A percentile compares a stretch with the other conserved stretches of the same genome.
Evolutionary conservation across 176 grass and related monocot genomes (phyloP).

Genomic region (Ensete glaucum): DNA sequence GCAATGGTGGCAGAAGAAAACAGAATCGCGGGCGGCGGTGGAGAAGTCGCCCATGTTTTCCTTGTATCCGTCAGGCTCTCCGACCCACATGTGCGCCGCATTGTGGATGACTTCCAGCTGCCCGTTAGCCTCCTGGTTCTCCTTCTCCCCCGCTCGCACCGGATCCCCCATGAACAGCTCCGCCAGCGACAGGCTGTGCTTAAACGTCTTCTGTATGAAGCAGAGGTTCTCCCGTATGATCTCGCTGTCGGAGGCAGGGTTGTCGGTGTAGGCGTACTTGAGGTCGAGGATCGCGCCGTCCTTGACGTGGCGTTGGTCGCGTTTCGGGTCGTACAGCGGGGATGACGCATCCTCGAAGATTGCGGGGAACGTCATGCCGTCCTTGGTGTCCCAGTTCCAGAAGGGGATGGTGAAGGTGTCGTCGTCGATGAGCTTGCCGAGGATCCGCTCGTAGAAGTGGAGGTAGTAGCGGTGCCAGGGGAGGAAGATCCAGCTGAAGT

Average conservation of each 20-base stretch:
- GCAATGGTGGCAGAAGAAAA: constrained; percentile 13
- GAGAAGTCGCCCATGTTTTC: constrained; percentile 16
- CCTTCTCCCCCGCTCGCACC: not conserved
- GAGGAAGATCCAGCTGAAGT: constrained; percentile 6
- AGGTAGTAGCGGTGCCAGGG: constrained; percentile 19
- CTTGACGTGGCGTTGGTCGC: constrained; percentile 10
- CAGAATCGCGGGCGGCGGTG: not conserved
- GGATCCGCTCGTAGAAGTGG: constrained; percentile 19
- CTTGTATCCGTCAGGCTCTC: not conserved
- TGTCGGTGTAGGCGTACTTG: constrained; percentile 2
- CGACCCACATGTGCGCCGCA: constrained; percentile 9
- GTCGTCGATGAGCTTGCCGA: constrained; percentile 15
- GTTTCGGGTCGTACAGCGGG: constrained; percentile 1
- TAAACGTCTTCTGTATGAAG: constrained; percentile 9
- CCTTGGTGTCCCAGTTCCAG: not conserved
- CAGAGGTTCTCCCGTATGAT: constrained; percentile 8
- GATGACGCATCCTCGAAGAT: not conserved
- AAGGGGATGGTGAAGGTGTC: constrained; percentile 11
- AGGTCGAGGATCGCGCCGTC: constrained; percentile 9
- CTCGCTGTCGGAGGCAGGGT: not conserved
- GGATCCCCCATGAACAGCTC: constrained; percentile 15
- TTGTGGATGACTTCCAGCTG: constrained; percentile 18
- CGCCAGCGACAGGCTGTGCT: constrained; percentile 1
- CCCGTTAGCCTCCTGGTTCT: not conserved
- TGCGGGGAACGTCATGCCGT: not conserved